phyloP scores from a whole-genome alignment of 108 stramenopile genomes.

The Cyclotella choctawhatcheeana region DNA sequence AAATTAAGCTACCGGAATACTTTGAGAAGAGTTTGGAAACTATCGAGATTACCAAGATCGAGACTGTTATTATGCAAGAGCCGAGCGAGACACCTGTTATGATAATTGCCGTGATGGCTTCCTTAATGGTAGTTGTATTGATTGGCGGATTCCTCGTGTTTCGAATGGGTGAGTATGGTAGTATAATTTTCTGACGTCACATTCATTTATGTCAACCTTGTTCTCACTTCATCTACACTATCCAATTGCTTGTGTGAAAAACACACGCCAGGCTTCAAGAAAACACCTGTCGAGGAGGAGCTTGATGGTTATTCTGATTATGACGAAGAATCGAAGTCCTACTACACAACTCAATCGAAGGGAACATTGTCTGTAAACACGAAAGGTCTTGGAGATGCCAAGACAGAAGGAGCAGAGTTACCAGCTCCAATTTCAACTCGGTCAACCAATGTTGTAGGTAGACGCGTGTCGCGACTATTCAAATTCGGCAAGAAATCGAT shows the following conservation, averaged over 20 bases:
- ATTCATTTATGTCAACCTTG: background rate
- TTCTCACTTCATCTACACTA: background rate
- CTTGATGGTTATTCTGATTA: background rate
- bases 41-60: slow-evolving; percentile 6
- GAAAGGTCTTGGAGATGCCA: background rate
- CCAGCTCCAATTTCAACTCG: background rate
- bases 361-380: background rate
- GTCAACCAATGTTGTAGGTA: background rate
- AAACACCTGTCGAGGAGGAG: background rate
- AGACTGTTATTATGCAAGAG: background rate
- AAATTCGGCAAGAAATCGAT: background rate
- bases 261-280: slow-evolving; percentile 6
- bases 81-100: background rate
- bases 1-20: slow-evolving; percentile 13
- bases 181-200: background rate
- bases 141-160: slow-evolving; percentile 6
- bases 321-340: background rate
- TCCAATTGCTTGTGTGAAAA: background rate
- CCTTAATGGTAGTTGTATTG: slow-evolving; percentile 5
- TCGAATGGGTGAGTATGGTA: slow-evolving; percentile 11
- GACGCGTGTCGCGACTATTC: background rate
- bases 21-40: slow-evolving; percentile 10
- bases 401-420: too few relatives aligned
- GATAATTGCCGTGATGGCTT: slow-evolving; percentile 6
- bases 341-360: background rate